Percentiles rank a stretch among this genome's conserved stretches.
phyloP scores from a whole-genome alignment of 2,329 filamentous ascomycete species.

The Microsporum ferrugineum region DNA sequence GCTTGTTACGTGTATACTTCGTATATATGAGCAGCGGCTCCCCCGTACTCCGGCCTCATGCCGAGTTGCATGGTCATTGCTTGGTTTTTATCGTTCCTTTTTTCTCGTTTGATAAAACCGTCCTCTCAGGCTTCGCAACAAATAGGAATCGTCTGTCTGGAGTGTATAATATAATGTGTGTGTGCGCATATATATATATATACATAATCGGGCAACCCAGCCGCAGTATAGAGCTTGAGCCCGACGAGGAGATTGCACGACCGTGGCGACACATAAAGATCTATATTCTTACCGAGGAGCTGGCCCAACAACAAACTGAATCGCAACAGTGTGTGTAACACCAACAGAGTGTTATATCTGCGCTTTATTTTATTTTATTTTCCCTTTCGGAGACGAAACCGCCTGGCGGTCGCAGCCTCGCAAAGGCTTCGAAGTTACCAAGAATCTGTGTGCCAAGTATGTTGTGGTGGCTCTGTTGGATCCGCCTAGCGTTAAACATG shows the following conservation, averaged over 20 bases:
- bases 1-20: neutral
- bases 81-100: neutral
- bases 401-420: neutral
- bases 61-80: neutral
- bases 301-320: neutral
- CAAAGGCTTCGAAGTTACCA: neutral
- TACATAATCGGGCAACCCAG: neutral
- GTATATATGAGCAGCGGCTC: neutral
- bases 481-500: neutral
- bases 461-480: neutral
- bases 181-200: neutral
- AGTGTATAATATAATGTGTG: neutral
- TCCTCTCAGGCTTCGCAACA: neutral
- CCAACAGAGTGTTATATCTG: neutral
- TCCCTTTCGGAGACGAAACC: neutral
- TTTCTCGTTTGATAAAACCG: neutral
- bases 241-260: neutral
- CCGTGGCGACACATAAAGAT: neutral
- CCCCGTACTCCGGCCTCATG: neutral
- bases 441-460: neutral
- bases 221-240: neutral
- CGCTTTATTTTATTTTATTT: neutral
- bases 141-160: neutral
- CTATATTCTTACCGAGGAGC: neutral
- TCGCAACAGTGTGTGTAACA: neutral